A percentile compares a stretch with the other conserved stretches of the same genome.
Evolutionary conservation across 148 eudicot genomes (phyloP).

Genomic region (Euryodendron excelsum): DNA sequence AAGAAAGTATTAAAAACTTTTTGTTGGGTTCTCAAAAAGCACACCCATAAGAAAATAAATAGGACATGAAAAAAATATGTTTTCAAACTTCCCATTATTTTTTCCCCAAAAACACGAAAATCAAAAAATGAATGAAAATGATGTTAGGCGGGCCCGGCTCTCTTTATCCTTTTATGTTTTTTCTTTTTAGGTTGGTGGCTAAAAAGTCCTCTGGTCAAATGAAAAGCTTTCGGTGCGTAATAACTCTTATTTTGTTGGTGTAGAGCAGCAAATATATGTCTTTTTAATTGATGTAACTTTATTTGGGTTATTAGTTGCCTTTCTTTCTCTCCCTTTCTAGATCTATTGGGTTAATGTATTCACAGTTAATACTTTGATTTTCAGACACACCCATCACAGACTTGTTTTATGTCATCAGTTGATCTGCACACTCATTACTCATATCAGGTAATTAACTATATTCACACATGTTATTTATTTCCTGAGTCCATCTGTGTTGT

Average conservation of each 20-base stretch:
- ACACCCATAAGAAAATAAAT: background rate
- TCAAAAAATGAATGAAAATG: background rate
- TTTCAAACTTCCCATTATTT: background rate
- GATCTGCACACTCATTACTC: slow-evolving; percentile 99
- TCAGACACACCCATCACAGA: slow-evolving; percentile 98
- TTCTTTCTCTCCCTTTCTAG: background rate
- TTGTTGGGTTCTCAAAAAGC: background rate
- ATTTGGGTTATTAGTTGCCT: background rate
- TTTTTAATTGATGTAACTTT: background rate
- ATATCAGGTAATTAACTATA: slow-evolving; percentile 65
- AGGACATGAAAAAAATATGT: background rate
- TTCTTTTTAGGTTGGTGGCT: background rate
- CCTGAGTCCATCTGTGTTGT: background rate
- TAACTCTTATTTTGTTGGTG: background rate
- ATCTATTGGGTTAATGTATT: background rate
- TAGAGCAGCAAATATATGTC: background rate
- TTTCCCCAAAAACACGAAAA: background rate
- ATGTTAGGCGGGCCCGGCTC: slow-evolving; percentile 2
- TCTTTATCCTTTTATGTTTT: background rate
- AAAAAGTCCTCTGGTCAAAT: background rate
- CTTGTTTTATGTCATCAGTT: slow-evolving; percentile 99
- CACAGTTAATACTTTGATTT: slow-evolving; percentile 23
- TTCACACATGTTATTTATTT: background rate
- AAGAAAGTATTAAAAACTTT: background rate
- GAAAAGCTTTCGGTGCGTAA: background rate